phyloP scores from a whole-genome alignment of 108 stramenopile genomes.

The Conticribra guillardii region DNA sequence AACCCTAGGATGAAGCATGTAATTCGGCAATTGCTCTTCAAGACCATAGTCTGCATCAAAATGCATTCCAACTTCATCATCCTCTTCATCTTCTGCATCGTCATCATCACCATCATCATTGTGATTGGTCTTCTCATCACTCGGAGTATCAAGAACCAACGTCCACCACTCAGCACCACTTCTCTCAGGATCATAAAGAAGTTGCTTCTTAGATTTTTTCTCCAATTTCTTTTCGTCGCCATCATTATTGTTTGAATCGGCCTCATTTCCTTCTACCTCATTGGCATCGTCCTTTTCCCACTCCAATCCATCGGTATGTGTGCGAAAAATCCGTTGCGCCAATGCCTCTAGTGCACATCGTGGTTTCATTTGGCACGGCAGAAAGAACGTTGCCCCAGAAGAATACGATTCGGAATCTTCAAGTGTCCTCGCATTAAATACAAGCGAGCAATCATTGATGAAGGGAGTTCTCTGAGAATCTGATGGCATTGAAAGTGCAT shows the following conservation, averaged over 20 bases:
- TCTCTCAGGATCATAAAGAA: constrained; percentile 67
- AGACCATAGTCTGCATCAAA: constrained; percentile 92
- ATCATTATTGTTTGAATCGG: background rate
- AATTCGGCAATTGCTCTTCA: constrained; percentile 74
- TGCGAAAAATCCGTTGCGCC: constrained; percentile 73
- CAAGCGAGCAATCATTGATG: constrained; percentile 70
- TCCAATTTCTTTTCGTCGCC: background rate
- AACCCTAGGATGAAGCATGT: constrained; percentile 79
- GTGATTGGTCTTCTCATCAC: constrained; percentile 20
- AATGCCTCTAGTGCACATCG: constrained; percentile 85
- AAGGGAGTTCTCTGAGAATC: constrained; percentile 31
- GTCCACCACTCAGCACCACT: constrained; percentile 96
- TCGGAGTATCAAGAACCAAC: constrained; percentile 70
- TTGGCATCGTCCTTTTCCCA: constrained; percentile 1
- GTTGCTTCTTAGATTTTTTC: constrained; percentile 23
- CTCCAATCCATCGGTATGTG: constrained; percentile 67
- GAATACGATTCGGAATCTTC: constrained; percentile 76
- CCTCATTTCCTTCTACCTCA: background rate
- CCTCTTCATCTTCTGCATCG: constrained; percentile 61
- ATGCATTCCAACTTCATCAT: constrained; percentile 87
- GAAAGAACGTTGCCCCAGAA: constrained; percentile 82
- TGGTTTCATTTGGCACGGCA: constrained; percentile 79
- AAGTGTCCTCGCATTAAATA: constrained; percentile 79
- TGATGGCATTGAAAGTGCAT: constrained; percentile 48
- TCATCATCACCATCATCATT: constrained; percentile 42